Evolutionary conservation across 164 flowering plant species (phyloP).

Genomic region (Santalum album): DNA sequence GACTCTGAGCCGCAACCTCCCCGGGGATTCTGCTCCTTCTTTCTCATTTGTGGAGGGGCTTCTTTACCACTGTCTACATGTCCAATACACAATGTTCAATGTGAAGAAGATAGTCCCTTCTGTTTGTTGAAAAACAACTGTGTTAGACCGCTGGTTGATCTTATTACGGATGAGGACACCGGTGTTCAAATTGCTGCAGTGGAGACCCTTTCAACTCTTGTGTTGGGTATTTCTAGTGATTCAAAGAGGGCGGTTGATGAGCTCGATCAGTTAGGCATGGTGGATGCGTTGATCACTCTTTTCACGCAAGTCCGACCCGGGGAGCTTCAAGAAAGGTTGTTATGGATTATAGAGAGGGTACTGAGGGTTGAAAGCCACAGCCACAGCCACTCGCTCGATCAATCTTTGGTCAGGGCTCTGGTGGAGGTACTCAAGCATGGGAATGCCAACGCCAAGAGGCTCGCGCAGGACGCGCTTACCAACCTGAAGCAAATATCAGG

Average conservation of each 20-base stretch:
- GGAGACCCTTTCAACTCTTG: slow-evolving; percentile 45
- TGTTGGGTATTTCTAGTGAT: slow-evolving; percentile 18
- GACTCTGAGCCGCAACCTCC: slow-evolving; percentile 29
- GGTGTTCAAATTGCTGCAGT: slow-evolving; percentile 37
- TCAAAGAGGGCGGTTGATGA: slow-evolving; percentile 30
- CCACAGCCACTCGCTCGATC: slow-evolving; percentile 23
- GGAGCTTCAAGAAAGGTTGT: slow-evolving; percentile 38
- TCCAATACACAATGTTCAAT: slow-evolving; percentile 34
- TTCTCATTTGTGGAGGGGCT: slow-evolving; percentile 30
- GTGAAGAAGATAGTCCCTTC: slow-evolving; percentile 31
- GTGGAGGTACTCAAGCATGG: slow-evolving; percentile 56
- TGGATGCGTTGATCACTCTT: slow-evolving; percentile 26
- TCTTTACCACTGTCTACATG: slow-evolving; percentile 25
- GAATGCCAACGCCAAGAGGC: slow-evolving; percentile 33
- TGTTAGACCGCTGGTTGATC: slow-evolving; percentile 37
- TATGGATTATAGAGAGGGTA: slow-evolving; percentile 45
- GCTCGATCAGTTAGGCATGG: slow-evolving; percentile 27
- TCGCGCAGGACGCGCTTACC: slow-evolving; percentile 50
- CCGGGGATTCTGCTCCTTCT: slow-evolving; percentile 26
- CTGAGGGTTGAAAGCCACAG: slow-evolving; percentile 33
- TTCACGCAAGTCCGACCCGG: slow-evolving; percentile 38
- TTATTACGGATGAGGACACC: slow-evolving; percentile 32
- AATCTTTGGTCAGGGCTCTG: slow-evolving; percentile 38
- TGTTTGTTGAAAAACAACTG: slow-evolving; percentile 43
- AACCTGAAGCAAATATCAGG: slow-evolving; percentile 49